These are phyloP conservation scores for Nemania abortiva DNA, from an alignment of 2,329 filamentous ascomycete species.

Conservation along the genomic window DNA sequence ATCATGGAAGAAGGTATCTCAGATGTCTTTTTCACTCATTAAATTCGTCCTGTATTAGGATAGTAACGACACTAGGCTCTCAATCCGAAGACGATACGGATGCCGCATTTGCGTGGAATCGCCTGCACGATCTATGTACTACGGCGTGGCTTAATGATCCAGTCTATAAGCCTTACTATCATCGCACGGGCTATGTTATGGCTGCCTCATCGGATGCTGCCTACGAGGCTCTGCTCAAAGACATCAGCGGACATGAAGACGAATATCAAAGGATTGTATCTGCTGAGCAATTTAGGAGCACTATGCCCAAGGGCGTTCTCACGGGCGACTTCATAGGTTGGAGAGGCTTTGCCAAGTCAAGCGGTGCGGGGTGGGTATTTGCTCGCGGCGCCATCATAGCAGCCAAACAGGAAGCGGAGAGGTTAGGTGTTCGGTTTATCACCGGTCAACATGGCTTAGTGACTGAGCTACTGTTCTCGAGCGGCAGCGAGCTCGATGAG, in stretches of 20 bases:
- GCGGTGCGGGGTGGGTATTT: slow-evolving; percentile 65
- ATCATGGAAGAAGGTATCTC: slow-evolving; percentile 44
- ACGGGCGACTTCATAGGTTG: slow-evolving; percentile 63
- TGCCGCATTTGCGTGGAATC: slow-evolving; percentile 50
- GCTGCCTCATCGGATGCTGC: slow-evolving; percentile 43
- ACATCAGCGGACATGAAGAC: slow-evolving; percentile 39
- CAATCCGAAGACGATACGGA: slow-evolving; percentile 50
- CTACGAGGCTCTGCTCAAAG: slow-evolving; percentile 33
- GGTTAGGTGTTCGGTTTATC: slow-evolving; percentile 61
- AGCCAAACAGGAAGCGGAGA: slow-evolving; percentile 58
- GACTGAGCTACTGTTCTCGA: slow-evolving; percentile 55
- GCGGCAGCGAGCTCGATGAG: slow-evolving; percentile 34
- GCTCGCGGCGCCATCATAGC: slow-evolving; percentile 62
- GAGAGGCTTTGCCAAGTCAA: slow-evolving; percentile 61
- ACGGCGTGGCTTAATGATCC: slow-evolving; percentile 59
- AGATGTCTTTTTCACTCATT: slow-evolving; percentile 2
- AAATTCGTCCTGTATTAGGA: too few relatives aligned
- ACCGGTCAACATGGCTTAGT: slow-evolving; percentile 55
- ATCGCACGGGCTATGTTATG: slow-evolving; percentile 60
- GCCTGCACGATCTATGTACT: slow-evolving; percentile 47
- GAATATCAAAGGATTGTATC: slow-evolving; percentile 53
- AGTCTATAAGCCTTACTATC: slow-evolving; percentile 58
- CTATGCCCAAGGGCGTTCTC: slow-evolving; percentile 65
- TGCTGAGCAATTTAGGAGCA: slow-evolving; percentile 59
- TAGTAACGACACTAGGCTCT: slow-evolving; percentile 31